phyloP scores from a whole-genome alignment of 164 flowering plant species.

The Santalum album region DNA sequence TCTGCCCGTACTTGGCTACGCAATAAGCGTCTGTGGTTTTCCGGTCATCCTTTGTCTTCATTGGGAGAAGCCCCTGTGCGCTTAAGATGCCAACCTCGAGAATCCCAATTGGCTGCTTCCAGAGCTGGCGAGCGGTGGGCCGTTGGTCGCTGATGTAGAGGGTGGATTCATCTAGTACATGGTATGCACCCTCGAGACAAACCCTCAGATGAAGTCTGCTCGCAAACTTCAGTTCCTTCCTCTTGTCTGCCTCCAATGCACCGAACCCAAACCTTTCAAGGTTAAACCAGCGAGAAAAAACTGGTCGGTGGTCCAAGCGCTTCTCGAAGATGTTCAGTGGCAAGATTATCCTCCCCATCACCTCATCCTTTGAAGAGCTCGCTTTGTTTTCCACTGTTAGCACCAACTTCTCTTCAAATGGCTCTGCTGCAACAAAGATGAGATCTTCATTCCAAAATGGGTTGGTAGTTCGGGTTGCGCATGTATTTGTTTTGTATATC shows the following conservation, averaged over 20 bases:
- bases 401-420: slow-evolving; percentile 64
- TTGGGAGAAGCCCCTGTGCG: slow-evolving; percentile 63
- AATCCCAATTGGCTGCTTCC: slow-evolving; percentile 70
- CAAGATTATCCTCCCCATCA: slow-evolving; percentile 34
- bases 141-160: slow-evolving; percentile 67
- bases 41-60: slow-evolving; percentile 55
- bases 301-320: slow-evolving; percentile 66
- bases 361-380: slow-evolving; percentile 44
- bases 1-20: slow-evolving; percentile 75
- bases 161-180: slow-evolving; percentile 74
- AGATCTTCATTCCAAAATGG: slow-evolving; percentile 87
- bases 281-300: slow-evolving; percentile 72
- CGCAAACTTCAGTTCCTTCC: slow-evolving; percentile 59
- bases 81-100: slow-evolving; percentile 73
- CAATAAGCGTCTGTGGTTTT: slow-evolving; percentile 71
- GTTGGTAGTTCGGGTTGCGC: slow-evolving; percentile 38
- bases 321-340: slow-evolving; percentile 47
- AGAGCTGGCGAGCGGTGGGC: slow-evolving; percentile 75
- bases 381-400: slow-evolving; percentile 50
- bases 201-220: slow-evolving; percentile 67
- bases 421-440: slow-evolving; percentile 73
- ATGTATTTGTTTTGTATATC: slow-evolving; percentile 48
- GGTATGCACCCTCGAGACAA: slow-evolving; percentile 79
- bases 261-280: slow-evolving; percentile 73
- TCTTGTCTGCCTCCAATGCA: slow-evolving; percentile 46